phyloP scores from a whole-genome alignment of 148 eudicot genomes.

The Fallopia convolvulus region DNA sequence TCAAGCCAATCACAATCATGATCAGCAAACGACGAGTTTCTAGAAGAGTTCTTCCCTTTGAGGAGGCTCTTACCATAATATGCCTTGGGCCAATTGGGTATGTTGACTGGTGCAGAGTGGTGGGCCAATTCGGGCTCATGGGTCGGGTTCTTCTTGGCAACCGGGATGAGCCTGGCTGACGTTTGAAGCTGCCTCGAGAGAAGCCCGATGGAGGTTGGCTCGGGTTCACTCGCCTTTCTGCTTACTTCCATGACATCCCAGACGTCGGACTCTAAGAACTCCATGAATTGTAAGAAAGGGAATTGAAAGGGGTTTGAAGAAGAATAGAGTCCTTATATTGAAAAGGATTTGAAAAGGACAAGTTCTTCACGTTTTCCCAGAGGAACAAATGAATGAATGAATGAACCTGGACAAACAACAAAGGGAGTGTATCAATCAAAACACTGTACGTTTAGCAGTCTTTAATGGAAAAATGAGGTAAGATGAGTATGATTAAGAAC shows the following conservation, averaged over 20 bases:
- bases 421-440: background rate
- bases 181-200: slow-evolving; percentile 41
- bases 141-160: slow-evolving; percentile 13
- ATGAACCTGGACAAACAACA: background rate
- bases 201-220: slow-evolving; percentile 10
- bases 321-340: background rate
- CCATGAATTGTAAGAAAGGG: slow-evolving; percentile 11
- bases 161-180: slow-evolving; percentile 41
- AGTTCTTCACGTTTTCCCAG: background rate
- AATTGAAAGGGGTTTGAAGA: background rate
- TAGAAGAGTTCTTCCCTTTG: slow-evolving; percentile 14
- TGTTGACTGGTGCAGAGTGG: slow-evolving; percentile 64
- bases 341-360: background rate
- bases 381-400: background rate
- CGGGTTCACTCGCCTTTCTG: slow-evolving; percentile 7
- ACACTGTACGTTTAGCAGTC: background rate
- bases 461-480: background rate
- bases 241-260: slow-evolving; percentile 19
- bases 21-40: slow-evolving; percentile 18
- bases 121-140: slow-evolving; percentile 23
- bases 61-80: slow-evolving; percentile 30
- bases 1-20: slow-evolving; percentile 22
- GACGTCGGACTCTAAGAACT: slow-evolving; percentile 60
- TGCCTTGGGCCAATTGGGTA: slow-evolving; percentile 79
- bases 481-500: background rate